phyloP scores from a whole-genome alignment of 805 yeast genomes.

The Clavispora fructus region DNA sequence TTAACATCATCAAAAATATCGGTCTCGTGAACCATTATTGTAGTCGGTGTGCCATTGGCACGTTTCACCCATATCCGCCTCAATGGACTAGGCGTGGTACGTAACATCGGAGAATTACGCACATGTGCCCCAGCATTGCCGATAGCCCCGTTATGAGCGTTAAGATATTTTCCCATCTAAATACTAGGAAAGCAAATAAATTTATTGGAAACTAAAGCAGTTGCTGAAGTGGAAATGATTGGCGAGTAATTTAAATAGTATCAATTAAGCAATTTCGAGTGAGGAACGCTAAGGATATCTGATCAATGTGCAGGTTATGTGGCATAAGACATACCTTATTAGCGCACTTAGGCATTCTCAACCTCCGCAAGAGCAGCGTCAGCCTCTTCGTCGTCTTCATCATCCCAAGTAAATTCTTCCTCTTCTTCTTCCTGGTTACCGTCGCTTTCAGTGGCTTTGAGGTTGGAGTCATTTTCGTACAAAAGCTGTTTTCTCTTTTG shows the following conservation, averaged over 20 bases:
- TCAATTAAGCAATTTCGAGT: neutral
- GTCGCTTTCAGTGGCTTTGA: slow-evolving; percentile 35
- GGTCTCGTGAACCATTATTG: slow-evolving; percentile 52
- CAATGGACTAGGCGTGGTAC: neutral
- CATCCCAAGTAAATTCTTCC: slow-evolving; percentile 49
- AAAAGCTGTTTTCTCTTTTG: slow-evolving; percentile 60
- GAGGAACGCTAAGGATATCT: neutral
- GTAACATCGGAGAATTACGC: neutral
- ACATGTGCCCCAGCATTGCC: neutral
- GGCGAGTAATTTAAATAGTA: neutral
- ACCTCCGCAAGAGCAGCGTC: slow-evolving; percentile 5
- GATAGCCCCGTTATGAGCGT: neutral
- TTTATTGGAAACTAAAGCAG: neutral
- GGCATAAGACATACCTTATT: neutral
- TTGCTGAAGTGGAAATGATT: neutral
- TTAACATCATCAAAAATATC: slow-evolving; percentile 85
- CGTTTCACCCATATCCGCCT: slow-evolving; percentile 52
- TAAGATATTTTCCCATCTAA: slow-evolving; percentile 1
- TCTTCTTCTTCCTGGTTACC: slow-evolving; percentile 50
- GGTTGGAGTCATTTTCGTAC: slow-evolving; percentile 19
- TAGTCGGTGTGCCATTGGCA: slow-evolving; percentile 57
- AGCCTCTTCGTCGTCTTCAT: slow-evolving; percentile 44
- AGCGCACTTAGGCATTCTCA: neutral
- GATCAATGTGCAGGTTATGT: neutral
- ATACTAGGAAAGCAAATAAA: neutral